These are phyloP conservation scores for Ceratocystis colombiana DNA, from an alignment of 2,329 filamentous ascomycete species.

Conservation along the genomic window DNA sequence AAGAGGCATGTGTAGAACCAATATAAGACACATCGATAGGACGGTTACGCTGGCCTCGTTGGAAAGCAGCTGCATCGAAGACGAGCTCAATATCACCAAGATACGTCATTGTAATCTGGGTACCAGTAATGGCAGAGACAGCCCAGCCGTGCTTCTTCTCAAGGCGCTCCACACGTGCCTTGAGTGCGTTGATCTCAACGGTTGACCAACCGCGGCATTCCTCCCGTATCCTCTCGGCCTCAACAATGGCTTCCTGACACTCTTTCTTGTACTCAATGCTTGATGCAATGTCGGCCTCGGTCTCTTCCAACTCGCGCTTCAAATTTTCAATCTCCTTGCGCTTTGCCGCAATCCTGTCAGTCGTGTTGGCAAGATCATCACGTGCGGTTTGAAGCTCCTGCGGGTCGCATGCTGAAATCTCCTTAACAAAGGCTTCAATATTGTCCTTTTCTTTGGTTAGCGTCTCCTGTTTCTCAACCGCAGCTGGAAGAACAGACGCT, in stretches of 20 bases:
- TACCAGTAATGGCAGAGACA: constrained; percentile 53
- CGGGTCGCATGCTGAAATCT: constrained; percentile 70
- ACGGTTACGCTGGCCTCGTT: constrained; percentile 38
- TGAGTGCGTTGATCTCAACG: constrained; percentile 67
- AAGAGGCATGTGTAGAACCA: constrained; percentile 44
- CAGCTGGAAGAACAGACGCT: constrained; percentile 53
- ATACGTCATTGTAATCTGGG: constrained; percentile 63
- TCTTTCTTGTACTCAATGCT: constrained; percentile 54
- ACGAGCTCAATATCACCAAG: constrained; percentile 61
- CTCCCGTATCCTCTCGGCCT: constrained; percentile 73
- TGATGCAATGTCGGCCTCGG: constrained; percentile 53
- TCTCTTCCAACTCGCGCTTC: constrained; percentile 55
- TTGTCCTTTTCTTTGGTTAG: constrained; percentile 56
- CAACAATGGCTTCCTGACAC: constrained; percentile 63
- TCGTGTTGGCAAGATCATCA: constrained; percentile 53
- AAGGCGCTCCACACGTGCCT: constrained; percentile 57
- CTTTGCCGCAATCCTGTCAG: constrained; percentile 60
- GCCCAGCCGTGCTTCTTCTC: constrained; percentile 62
- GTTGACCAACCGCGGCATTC: constrained; percentile 84
- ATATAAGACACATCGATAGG: constrained; percentile 63
- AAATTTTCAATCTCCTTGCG: constrained; percentile 57
- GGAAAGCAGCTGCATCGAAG: constrained; percentile 57
- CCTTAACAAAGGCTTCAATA: constrained; percentile 60
- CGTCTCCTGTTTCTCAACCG: constrained; percentile 50
- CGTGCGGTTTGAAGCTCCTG: constrained; percentile 65